phyloP scores from a whole-genome alignment of 345 rosid genomes.

The Eutrema japonicum region DNA sequence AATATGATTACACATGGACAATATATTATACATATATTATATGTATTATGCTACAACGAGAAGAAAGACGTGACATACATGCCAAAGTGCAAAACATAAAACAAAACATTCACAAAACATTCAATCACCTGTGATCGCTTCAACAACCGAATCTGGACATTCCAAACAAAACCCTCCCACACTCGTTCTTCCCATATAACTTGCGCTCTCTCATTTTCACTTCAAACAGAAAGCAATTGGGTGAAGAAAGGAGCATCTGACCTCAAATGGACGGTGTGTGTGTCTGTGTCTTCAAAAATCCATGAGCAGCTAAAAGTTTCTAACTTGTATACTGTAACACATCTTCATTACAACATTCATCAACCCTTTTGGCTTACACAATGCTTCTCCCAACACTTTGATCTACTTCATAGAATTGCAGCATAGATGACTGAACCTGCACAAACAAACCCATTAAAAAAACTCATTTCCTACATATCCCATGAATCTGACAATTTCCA shows the following conservation, averaged over 20 bases:
- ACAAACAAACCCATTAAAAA: not conserved
- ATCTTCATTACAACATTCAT: conserved; percentile 21
- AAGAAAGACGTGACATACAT: conserved; percentile 6
- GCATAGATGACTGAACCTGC: conserved; percentile 25
- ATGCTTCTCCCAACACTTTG: conserved; percentile 26
- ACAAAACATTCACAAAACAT: conserved; percentile 19
- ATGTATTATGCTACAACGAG: conserved; percentile 18
- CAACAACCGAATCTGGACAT: conserved; percentile 19
- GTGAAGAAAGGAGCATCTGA: not conserved
- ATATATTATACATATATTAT: conserved; percentile 10
- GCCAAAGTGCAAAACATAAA: conserved; percentile 13
- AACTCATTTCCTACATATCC: not conserved
- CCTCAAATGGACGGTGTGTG: conserved; percentile 17
- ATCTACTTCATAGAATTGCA: conserved; percentile 9
- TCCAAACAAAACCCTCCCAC: conserved; percentile 12
- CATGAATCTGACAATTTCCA: not conserved
- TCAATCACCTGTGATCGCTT: conserved; percentile 10
- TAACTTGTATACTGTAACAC: conserved; percentile 25
- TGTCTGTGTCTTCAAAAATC: conserved; percentile 25
- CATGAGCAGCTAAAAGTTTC: conserved; percentile 14
- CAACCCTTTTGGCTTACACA: conserved; percentile 21
- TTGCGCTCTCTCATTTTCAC: conserved; percentile 10
- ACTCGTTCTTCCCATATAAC: conserved; percentile 23
- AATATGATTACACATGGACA: conserved; percentile 24
- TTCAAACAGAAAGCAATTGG: not conserved